Evolutionary conservation across 2,329 filamentous ascomycete genomes (phyloP), one percentile per base, ranked within the genome.

Genomic region (Diaporthe ilicicola): DNA sequence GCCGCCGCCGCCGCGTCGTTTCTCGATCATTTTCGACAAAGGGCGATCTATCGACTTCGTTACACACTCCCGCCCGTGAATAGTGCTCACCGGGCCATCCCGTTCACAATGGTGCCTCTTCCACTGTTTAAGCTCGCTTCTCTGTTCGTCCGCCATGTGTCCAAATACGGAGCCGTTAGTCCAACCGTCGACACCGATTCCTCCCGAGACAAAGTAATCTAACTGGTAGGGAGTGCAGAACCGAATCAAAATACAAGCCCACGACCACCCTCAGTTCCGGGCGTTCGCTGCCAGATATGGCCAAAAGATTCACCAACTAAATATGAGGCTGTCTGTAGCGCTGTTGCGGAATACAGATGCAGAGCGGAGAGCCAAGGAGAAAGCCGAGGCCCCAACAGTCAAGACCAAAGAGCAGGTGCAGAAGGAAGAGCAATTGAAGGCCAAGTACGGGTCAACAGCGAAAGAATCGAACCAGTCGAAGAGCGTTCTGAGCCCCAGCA

Each of bases 101-200:
- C 34, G 22, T n/a, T 17, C 74, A 76, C 73, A 67, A 92, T 92
- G 90, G 90, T 92, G 54, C 86, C 89, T 69, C 83, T 92, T 48
- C 90, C 90, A 24, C 83, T 92, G 22, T 92, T 92, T 81, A 92
- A 92, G 82, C 88, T 92, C 74, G 90, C 86, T 27, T 80, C 89
- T 69, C 84, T 92, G 56, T 90, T 92, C 74, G 84, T 92, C 77
- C 86, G 89, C 75, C 90, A 92, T 77, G 81, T 92, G 67, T 92
- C 90, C 69, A 92, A 92, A 81, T 92, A 92, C 84, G 90, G 90
- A 77, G 90, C 90, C 69, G 90, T 92, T 87, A 75, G 89, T 81
- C 56, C 34, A 22, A n/a, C 59, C 59, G n/a, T 64, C 34, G 32
- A 9, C 17, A 34, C 34, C 27, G 39, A 24, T 61, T 7, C 32